A percentile compares a stretch with the other conserved stretches of the same genome.
Evolutionary conservation across 306 rosid genomes (phyloP).

Genomic region (Alnus rubra): DNA sequence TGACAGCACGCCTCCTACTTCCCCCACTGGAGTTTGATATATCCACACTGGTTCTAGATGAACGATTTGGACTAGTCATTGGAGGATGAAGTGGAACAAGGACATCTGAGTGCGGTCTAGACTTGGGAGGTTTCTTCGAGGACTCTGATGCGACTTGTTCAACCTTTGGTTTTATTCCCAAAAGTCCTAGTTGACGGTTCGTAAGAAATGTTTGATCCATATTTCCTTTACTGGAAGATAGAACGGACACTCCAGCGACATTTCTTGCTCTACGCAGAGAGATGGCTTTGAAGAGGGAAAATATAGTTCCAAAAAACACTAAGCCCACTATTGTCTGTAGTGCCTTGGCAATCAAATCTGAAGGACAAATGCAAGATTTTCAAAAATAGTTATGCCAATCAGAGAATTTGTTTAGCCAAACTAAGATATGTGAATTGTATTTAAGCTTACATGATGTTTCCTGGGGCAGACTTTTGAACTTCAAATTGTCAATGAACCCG

Average conservation of each 20-base stretch:
- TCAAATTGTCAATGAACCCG: constrained; percentile 49
- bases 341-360: constrained; percentile 70
- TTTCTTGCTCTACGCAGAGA: constrained; percentile 46
- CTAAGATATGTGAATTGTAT: constrained; percentile 1
- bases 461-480: constrained; percentile 44
- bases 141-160: constrained; percentile 51
- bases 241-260: constrained; percentile 31
- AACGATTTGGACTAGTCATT: constrained; percentile 48
- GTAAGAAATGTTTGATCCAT: constrained; percentile 56
- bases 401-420: constrained; percentile 12
- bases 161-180: constrained; percentile 74
- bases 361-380: constrained; percentile 17
- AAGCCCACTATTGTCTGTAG: constrained; percentile 58
- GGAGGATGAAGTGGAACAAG: constrained; percentile 94
- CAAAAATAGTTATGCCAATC: constrained; percentile 1
- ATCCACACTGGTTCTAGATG: constrained; percentile 44
- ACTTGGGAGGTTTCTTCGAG: constrained; percentile 73
- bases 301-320: constrained; percentile 59
- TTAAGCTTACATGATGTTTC: constrained; percentile 65
- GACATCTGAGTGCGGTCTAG: constrained; percentile 61
- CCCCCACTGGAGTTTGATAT: constrained; percentile 59
- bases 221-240: constrained; percentile 41
- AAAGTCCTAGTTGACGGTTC: constrained; percentile 68
- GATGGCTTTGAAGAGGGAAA: constrained; percentile 67
- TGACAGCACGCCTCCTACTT: constrained; percentile 40